Evolutionary conservation across 352 stramenopile species (phyloP), one percentile per base, ranked within the genome.

Genomic region (Globisporangium echinulatum): DNA sequence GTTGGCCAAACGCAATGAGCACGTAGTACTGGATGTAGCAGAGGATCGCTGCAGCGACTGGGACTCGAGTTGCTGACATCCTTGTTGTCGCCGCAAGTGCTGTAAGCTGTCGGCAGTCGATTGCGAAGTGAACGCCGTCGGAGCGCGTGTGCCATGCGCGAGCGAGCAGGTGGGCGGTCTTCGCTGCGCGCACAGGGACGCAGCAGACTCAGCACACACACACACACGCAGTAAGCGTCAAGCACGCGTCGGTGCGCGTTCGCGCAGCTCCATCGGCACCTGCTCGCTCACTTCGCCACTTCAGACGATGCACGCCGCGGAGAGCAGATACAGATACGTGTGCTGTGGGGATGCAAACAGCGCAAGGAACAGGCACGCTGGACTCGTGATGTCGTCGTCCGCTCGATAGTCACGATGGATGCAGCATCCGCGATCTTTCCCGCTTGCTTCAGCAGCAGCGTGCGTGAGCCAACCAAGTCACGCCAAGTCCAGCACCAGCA

Each of bases 21-120:
- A 79, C 64, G 4, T 61, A 52, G 62, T 67, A 79, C 52, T 77
- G 66, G 56, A 79, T 67, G 68, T 77, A 79, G 68, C 67, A 77
- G 13, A 74, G 53, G 43, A 79, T 62, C 15, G 67, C 64, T 19
- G 68, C 62, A 17, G 71, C 13, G 44, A 63, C 44, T 43, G 69
- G 69, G 13, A 70, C 67, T 10, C 36, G 51, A 15, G 70, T 60
- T 3, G 59, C 60, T 55, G 60, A 49, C 64, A 70, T 68, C 39
- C 36, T 9, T 46, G 33, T 52, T 8, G 17, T 59, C 15, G 8
- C 7, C 8, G 10, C 17, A 17, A 13, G 4, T 44, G 36, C 19
- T 33, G 11, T 40, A 7, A 33, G 14, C 25, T 43, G 4, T 19
- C 19, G 49, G 4, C 5, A 36, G 14, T 49, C 14, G 46, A 7